Conservation (phyloP, 1,284 basidiomycete genomes). For the Puccinia polysora region DNA sequence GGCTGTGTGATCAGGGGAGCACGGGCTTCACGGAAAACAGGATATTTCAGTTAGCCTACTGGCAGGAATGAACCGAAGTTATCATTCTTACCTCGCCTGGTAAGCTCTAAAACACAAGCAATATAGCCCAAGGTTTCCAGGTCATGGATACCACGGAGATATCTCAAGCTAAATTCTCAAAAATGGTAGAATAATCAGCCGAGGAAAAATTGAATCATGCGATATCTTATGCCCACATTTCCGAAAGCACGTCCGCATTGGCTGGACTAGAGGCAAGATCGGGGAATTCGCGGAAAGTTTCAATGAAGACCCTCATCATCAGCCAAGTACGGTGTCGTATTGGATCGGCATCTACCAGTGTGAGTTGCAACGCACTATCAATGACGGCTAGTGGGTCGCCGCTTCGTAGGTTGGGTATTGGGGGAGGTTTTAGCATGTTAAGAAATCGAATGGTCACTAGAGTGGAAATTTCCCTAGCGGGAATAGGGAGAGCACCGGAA, state of each 20-base stretch:
- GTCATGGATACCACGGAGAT: constrained; percentile 35
- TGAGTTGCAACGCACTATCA: constrained; percentile 15
- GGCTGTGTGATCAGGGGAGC: not conserved
- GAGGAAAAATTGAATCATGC: not conserved
- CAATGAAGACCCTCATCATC: constrained; percentile 19
- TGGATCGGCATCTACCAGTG: constrained; percentile 1
- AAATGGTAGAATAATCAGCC: not conserved
- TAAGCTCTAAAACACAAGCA: constrained; percentile 35
- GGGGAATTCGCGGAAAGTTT: constrained; percentile 3
- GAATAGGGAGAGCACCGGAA: not conserved
- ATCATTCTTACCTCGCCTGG: constrained; percentile 20
- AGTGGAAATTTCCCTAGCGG: constrained; percentile 26
- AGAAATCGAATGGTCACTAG: constrained; percentile 13
- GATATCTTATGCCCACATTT: constrained; percentile 1
- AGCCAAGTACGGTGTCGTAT: constrained; percentile 26
- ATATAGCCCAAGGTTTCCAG: constrained; percentile 40
- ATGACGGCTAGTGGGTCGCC: constrained; percentile 18
- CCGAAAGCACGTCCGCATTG: constrained; percentile 12
- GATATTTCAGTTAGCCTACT: not conserved
- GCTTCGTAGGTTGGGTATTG: constrained; percentile 11
- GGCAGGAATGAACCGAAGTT: not conserved
- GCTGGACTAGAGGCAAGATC: not conserved
- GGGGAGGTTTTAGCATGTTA: constrained; percentile 16
- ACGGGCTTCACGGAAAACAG: not conserved
- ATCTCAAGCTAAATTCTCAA: constrained; percentile 6